These are phyloP conservation scores for Solanum hybrid DNA, from an alignment of 305 asterid genomes.

Conservation along the genomic window DNA sequence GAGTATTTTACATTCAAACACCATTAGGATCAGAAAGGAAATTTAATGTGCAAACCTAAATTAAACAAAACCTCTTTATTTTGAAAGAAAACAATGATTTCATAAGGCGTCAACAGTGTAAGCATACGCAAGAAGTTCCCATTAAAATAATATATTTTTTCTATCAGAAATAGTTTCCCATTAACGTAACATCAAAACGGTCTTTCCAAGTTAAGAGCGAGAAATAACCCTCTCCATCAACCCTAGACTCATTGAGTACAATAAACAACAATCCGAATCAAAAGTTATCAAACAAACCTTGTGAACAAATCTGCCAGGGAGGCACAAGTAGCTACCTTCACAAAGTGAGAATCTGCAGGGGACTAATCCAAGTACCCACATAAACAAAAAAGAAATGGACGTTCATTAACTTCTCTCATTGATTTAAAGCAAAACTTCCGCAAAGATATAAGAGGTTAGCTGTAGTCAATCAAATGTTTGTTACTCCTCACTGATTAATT, in stretches of 20 bases:
- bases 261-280: neutral
- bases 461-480: neutral
- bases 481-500: neutral
- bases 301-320: conserved; percentile 69
- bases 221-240: neutral
- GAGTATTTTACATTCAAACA: neutral
- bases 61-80: neutral
- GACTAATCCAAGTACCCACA: conserved; percentile 27
- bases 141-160: neutral
- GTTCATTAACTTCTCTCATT: neutral
- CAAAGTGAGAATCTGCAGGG: conserved; percentile 47
- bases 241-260: neutral
- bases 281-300: conserved; percentile 40
- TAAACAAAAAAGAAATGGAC: neutral
- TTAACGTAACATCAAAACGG: neutral
- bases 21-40: neutral
- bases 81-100: neutral
- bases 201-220: neutral
- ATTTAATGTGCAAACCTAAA: neutral
- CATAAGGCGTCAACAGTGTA: neutral
- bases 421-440: neutral
- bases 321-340: conserved; percentile 79
- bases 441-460: neutral
- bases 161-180: neutral
- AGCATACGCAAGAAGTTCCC: neutral